phyloP scores from a whole-genome alignment of 345 rosid genomes.

The Pugionium cornutum region DNA sequence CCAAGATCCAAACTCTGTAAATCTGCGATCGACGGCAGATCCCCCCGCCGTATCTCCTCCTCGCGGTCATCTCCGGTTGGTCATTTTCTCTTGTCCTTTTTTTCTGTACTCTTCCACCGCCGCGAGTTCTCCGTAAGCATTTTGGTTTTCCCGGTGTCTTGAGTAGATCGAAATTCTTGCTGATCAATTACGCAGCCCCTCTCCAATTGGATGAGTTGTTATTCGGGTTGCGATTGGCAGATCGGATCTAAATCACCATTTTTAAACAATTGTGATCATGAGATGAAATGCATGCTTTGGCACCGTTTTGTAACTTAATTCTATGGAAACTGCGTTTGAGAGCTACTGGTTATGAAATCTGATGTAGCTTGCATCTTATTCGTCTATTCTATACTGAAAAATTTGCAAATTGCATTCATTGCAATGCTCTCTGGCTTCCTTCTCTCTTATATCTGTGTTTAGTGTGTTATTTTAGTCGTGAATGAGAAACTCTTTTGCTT shows the following conservation, averaged over 20 bases:
- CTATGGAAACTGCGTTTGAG: no score
- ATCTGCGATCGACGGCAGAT: conserved; percentile 3
- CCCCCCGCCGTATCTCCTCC: conserved; percentile 7
- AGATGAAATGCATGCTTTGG: conserved; percentile 1
- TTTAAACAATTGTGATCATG: conserved; percentile 6
- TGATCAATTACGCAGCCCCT: neutral
- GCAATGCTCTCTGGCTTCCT: no score
- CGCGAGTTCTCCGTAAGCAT: conserved; percentile 13
- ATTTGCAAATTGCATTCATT: no score
- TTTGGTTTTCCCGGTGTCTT: neutral
- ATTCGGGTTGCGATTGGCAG: no score
- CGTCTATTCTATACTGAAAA: no score
- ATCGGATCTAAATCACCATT: conserved; percentile 28
- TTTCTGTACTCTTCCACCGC: neutral
- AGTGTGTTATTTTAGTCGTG: no score
- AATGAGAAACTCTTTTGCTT: no score
- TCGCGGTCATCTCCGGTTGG: conserved; percentile 12
- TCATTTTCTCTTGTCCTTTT: neutral
- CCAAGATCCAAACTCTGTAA: conserved; percentile 15
- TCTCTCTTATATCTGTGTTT: no score
- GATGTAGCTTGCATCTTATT: no score
- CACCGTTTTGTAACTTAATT: no score
- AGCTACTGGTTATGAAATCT: no score
- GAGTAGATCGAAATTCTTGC: conserved; percentile 24
- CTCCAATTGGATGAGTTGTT: no score